A percentile compares a stretch with the other conserved stretches of the same genome.
These are phyloP conservation scores for Salicornia ramosissima DNA, from an alignment of 148 eudicot species.

Conservation along the genomic window DNA sequence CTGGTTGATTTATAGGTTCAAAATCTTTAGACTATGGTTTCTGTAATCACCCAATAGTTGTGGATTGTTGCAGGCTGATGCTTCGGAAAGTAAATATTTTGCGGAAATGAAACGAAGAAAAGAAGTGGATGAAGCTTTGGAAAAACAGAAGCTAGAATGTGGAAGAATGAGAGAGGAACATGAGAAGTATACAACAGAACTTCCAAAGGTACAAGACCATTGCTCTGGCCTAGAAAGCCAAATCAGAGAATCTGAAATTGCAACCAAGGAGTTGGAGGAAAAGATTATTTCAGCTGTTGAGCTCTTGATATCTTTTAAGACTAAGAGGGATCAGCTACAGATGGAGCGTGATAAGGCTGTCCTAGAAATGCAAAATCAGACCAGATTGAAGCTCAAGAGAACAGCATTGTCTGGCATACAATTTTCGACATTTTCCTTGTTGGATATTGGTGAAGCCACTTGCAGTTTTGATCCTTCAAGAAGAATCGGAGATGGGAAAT, in stretches of 20 bases:
- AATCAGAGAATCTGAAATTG: constrained; percentile 35
- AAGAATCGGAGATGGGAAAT: constrained; percentile 69
- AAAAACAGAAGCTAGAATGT: constrained; percentile 40
- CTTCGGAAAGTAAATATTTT: constrained; percentile 35
- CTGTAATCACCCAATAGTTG: neutral
- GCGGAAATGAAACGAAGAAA: constrained; percentile 36
- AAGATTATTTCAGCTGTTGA: constrained; percentile 70
- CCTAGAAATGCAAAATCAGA: constrained; percentile 34
- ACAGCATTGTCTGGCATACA: constrained; percentile 22
- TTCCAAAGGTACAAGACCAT: constrained; percentile 43
- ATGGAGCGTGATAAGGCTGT: constrained; percentile 42
- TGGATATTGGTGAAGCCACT: constrained; percentile 70
- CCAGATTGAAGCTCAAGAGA: constrained; percentile 26
- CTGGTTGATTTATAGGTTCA: neutral
- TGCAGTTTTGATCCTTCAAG: constrained; percentile 58
- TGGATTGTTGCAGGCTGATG: constrained; percentile 54
- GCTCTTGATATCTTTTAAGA: constrained; percentile 57
- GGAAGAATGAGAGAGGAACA: constrained; percentile 47
- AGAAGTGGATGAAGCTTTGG: constrained; percentile 45
- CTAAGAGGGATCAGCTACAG: constrained; percentile 50
- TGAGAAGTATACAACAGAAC: constrained; percentile 35
- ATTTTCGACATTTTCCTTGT: constrained; percentile 48
- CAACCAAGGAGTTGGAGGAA: constrained; percentile 58
- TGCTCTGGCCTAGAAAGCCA: constrained; percentile 45
- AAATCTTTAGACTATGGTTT: neutral